Evolutionary conservation across 2,329 filamentous ascomycete species (phyloP), one percentile per base, ranked within the genome.

Genomic region (Pseudogymnoascus sp.): DNA sequence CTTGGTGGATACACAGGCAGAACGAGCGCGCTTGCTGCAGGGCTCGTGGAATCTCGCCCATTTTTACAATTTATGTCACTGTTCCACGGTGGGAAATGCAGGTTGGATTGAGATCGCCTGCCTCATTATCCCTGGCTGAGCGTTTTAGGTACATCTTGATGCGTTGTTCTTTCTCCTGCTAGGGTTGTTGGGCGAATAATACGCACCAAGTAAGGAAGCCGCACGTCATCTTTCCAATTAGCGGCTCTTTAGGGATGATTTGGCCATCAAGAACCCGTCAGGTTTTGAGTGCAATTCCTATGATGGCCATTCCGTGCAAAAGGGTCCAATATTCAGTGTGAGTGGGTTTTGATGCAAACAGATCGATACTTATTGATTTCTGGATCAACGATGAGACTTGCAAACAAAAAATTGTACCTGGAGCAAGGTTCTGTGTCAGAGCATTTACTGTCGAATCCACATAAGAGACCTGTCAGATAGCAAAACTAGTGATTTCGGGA

Each of bases 31-130:
- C 50, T 33, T 33, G 28, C 50, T 56, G 19, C 50, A 56, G 11
- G 50, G 10, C 50, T 33, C 50, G 50, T 56, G 50, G 50, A n/a
- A 56, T 56, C 28, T 33, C n/a, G 50, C 28, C 50, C 50, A 33
- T 35, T 33, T 33, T 33, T 56, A 56, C 50, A 56, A 56, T 56
- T 56, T 56, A 56, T 56, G 50, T 56, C 50, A 56, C 11, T 19
- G 50, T 56, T 56, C 12, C 50, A 56, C 50, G 50, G 50, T 56
- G 50, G 22, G 50, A 56, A 56, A 56, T 56, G 50, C 50, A 56
- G n/a, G 10, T 56, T 56, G 28, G 50, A 56, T 56, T 56, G 26
- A 56, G 50, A 33, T 56, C 50, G 50, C 50, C 50, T 56, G 50
- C 28, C 50, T 19, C 10, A 8, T 56, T 22, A 56, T 56, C 50